Base-by-base conservation (phyloP, 176 grass and related monocot genomes). In the Carex littledalei region DNA sequence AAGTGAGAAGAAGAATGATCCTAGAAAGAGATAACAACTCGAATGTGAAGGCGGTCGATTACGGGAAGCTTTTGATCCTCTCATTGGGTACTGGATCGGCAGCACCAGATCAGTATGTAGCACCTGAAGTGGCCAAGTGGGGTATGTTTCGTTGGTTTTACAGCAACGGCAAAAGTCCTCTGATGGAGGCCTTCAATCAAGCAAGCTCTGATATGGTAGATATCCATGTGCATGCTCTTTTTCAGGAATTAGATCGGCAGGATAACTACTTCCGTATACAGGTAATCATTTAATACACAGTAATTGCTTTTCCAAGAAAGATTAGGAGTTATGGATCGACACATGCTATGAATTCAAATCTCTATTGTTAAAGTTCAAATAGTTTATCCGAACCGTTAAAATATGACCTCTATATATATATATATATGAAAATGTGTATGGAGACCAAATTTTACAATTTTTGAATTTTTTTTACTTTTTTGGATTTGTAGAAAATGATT, bases 151-250 rank as follows among this genome's bases (percentile, higher is more conserved):
- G 67, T 8, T 97, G 94, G 94, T 83, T 93, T 14, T 87, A 89
- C 67, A 83, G 85, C 84, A 87, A 90, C 6, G 88, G 88, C 62
- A 88, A 79, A 80, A 84, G 87, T 0, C 94, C 94, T 31, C 52
- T 97, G 81, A 84, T 94, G 88, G 89, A 97, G 73, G 77, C 89
- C 78, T 90, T 91, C 84, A 86, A 81, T 60, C 86, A 90, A 5
- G 91, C 89, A 7, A 93, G 89, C 84, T 88, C 91, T 0, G 89
- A 97, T 82, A 87, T 97, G 43, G 94, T 97, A 0, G 94, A 97
- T 83, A 90, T 97, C 86, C 88, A 97, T 85, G 70, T 84, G 17
- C 79, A 86, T 29, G 86, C 85, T 58, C 31, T 91, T 53, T 93
- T 97, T 83, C 86, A 90, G 65, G 90, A 86, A 26, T 88, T 93